A percentile compares a stretch with the other conserved stretches of the same genome.
Conservation (phyloP, 1,284 basidiomycete genomes). For the Veloboletus limbatus region DNA sequence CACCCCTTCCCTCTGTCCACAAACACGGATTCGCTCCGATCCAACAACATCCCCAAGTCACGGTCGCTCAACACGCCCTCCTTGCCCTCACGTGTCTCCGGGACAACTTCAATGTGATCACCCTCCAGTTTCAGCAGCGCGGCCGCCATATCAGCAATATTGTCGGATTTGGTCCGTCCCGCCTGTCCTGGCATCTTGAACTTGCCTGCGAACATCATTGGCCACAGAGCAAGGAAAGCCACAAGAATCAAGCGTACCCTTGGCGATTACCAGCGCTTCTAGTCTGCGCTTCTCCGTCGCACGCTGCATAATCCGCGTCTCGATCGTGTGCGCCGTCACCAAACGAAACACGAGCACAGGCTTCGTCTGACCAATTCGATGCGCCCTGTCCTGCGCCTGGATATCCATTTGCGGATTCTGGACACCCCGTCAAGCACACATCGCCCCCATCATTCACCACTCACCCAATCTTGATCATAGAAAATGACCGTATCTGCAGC, state of each 20-base stretch:
- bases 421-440: slow-evolving; percentile 6
- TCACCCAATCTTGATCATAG: slow-evolving; percentile 93
- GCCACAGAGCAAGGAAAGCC: not conserved
- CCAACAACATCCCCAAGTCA: slow-evolving; percentile 78
- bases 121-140: slow-evolving; percentile 78
- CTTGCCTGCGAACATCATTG: slow-evolving; percentile 50
- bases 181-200: slow-evolving; percentile 65
- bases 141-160: slow-evolving; percentile 80
- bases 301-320: slow-evolving; percentile 87
- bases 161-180: slow-evolving; percentile 51
- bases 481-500: slow-evolving; percentile 95
- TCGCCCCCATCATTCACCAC: not conserved
- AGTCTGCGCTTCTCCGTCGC: slow-evolving; percentile 88
- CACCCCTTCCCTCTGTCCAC: slow-evolving; percentile 76
- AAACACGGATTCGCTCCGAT: slow-evolving; percentile 81
- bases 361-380: slow-evolving; percentile 91
- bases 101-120: slow-evolving; percentile 87
- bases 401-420: slow-evolving; percentile 96
- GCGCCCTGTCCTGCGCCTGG: slow-evolving; percentile 94
- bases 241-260: slow-evolving; percentile 49
- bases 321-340: slow-evolving; percentile 84
- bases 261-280: slow-evolving; percentile 92
- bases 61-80: slow-evolving; percentile 76
- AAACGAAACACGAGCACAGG: slow-evolving; percentile 89
- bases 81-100: slow-evolving; percentile 62